phyloP scores from a whole-genome alignment of 257 asterid genomes.

The Solanum chmielewskii region DNA sequence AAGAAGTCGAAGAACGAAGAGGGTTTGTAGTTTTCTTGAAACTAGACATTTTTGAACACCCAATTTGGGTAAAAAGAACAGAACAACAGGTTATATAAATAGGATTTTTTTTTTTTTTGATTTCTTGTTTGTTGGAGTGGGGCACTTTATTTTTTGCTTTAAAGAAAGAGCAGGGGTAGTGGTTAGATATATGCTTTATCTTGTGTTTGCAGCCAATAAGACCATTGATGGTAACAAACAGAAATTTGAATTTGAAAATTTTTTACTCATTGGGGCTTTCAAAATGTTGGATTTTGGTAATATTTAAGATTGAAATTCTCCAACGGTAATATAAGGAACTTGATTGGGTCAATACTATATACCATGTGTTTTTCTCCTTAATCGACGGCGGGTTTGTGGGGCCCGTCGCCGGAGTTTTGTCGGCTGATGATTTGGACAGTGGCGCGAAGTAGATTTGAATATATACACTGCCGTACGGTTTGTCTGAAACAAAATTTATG shows the following conservation, averaged over 20 bases:
- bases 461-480: background rate
- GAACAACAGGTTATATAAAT: background rate
- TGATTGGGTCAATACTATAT: background rate
- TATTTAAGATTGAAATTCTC: background rate
- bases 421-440: background rate
- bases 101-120: background rate
- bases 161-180: background rate
- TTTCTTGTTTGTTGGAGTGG: background rate
- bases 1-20: constrained; percentile 35
- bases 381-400: background rate
- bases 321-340: constrained; percentile 16
- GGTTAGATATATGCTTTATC: constrained; percentile 11
- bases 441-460: background rate
- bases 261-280: constrained; percentile 1
- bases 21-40: constrained; percentile 37
- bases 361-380: background rate
- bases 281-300: background rate
- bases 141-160: background rate
- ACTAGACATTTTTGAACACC: constrained; percentile 21
- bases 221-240: constrained; percentile 27
- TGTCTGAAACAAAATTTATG: background rate
- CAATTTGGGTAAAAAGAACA: background rate
- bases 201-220: constrained; percentile 9
- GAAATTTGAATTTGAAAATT: constrained; percentile 65
- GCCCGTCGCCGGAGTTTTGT: background rate